These are phyloP conservation scores for Chlamydomonas schloesseri DNA, from an alignment of 139 green algal genomes.

Conservation along the genomic window DNA sequence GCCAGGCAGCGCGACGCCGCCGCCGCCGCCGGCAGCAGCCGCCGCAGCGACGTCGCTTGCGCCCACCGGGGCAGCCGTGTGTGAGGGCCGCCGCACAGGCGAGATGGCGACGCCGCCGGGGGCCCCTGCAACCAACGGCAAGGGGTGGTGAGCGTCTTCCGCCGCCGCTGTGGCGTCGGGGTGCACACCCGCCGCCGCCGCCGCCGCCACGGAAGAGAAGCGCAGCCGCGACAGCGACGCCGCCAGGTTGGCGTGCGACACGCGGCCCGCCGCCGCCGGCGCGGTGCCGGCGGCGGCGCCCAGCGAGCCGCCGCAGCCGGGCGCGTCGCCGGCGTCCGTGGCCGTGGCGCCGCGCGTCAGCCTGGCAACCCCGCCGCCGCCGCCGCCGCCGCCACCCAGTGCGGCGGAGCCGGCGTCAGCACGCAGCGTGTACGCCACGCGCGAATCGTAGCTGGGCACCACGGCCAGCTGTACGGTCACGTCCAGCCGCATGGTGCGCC, in stretches of 20 bases:
- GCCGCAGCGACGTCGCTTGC: no score
- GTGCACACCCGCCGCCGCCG: not conserved
- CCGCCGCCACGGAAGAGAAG: not conserved
- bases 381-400: no score
- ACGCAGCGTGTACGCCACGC: conserved; percentile 1
- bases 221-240: not conserved
- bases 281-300: no score
- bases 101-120: not conserved
- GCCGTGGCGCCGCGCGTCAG: not conserved
- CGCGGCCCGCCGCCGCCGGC: no score
- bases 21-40: no score
- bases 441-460: not conserved
- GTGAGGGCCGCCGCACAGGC: not conserved
- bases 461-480: not conserved
- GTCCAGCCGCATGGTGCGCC: not conserved
- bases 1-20: no score
- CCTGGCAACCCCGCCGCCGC: no score
- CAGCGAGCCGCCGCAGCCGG: no score
- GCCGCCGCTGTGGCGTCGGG: not conserved
- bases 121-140: not conserved
- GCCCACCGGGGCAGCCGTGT: not conserved
- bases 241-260: no score
- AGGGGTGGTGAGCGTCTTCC: not conserved
- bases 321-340: not conserved
- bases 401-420: not conserved